Percentiles rank a stretch among this genome's conserved stretches.
Conservation (phyloP, 371 early-diverging fungal genomes). For the Parasitella parasitica region DNA sequence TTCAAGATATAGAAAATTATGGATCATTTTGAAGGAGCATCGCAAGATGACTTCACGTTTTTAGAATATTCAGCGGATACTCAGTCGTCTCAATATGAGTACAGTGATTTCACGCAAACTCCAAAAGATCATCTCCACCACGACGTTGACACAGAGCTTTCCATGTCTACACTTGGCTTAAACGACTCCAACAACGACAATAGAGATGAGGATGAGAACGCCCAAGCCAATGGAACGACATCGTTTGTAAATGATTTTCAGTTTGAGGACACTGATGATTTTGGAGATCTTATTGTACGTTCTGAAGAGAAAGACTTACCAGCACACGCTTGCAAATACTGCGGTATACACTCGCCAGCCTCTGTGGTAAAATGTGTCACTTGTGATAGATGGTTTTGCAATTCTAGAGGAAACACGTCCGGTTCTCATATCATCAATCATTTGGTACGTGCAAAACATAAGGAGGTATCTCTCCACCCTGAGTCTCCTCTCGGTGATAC, state of each 20-base stretch:
- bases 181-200: background rate
- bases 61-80: conserved; percentile 58
- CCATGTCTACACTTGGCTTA: conserved; percentile 35
- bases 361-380: conserved; percentile 93
- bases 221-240: conserved; percentile 26
- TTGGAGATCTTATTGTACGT: conserved; percentile 38
- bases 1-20: conserved; percentile 17
- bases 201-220: conserved; percentile 21
- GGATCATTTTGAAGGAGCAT: conserved; percentile 53
- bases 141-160: conserved; percentile 10
- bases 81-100: conserved; percentile 67
- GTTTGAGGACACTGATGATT: conserved; percentile 52
- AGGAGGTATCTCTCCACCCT: conserved; percentile 90
- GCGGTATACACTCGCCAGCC: conserved; percentile 88
- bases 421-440: conserved; percentile 97
- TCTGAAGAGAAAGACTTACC: conserved; percentile 67
- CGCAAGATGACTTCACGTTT: conserved; percentile 55
- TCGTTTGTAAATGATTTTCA: conserved; percentile 42
- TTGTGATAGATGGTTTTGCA: conserved; percentile 97
- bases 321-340: conserved; percentile 90
- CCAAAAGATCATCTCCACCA: conserved; percentile 23
- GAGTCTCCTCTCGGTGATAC: conserved; percentile 93
- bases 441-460: conserved; percentile 92
- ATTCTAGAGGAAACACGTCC: conserved; percentile 87
- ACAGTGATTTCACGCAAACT: conserved; percentile 53